phyloP scores from a whole-genome alignment of 306 rosid genomes.

The Trifolium fragiferum region DNA sequence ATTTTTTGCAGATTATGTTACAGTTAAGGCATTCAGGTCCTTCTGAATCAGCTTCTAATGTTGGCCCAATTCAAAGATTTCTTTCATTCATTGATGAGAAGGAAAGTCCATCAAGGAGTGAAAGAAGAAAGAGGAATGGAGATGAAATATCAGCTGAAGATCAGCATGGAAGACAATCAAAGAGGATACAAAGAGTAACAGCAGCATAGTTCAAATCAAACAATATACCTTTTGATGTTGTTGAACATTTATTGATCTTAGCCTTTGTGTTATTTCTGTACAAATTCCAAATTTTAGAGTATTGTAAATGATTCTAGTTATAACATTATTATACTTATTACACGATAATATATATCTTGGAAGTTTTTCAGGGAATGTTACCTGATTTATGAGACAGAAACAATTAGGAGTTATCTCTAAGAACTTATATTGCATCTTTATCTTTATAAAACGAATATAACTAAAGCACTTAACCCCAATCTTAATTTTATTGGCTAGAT shows the following conservation, averaged over 20 bases:
- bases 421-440: too few relatives aligned
- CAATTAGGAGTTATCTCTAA: constrained; percentile 9
- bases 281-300: constrained; percentile 36
- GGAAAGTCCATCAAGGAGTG: constrained; percentile 50
- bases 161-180: constrained; percentile 44
- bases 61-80: constrained; percentile 54
- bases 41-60: constrained; percentile 45
- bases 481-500: too few relatives aligned
- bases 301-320: constrained; percentile 31
- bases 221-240: constrained; percentile 9
- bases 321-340: background rate
- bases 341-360: background rate
- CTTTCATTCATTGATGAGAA: constrained; percentile 75
- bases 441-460: too few relatives aligned
- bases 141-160: constrained; percentile 49
- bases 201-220: constrained; percentile 26
- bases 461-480: too few relatives aligned
- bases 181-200: constrained; percentile 47
- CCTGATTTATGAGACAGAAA: constrained; percentile 11
- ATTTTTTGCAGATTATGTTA: constrained; percentile 58
- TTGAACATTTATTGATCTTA: constrained; percentile 32
- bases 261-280: constrained; percentile 29
- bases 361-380: constrained; percentile 3
- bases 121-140: constrained; percentile 64
- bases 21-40: constrained; percentile 47